A percentile compares a stretch with the other conserved stretches of the same genome.
Evolutionary conservation across 441 rosid species (phyloP).

Genomic region (Geranium incanum): DNA sequence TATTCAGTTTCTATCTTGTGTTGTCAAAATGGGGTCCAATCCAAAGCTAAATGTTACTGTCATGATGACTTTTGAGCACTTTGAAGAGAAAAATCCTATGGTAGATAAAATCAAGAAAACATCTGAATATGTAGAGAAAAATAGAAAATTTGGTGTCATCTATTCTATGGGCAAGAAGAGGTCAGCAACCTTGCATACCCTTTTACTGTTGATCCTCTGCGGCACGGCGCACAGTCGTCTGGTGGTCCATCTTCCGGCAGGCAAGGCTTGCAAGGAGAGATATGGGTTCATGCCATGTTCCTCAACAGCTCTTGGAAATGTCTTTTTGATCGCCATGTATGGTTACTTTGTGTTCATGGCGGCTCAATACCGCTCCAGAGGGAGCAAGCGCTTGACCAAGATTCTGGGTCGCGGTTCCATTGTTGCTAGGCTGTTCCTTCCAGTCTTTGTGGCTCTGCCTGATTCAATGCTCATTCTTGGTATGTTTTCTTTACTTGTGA

Average conservation of each 20-base stretch:
- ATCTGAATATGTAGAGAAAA: not conserved
- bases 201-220: slow-evolving; percentile 14
- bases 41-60: not conserved
- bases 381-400: slow-evolving; percentile 86
- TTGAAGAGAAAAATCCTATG: not conserved
- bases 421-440: slow-evolving; percentile 79
- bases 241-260: slow-evolving; percentile 24
- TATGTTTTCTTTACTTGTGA: slow-evolving; percentile 19
- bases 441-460: slow-evolving; percentile 82
- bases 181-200: not conserved
- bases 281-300: slow-evolving; percentile 94
- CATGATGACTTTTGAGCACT: not conserved
- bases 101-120: not conserved
- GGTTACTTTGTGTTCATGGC: slow-evolving; percentile 74
- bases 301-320: slow-evolving; percentile 59
- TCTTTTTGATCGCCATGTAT: slow-evolving; percentile 66
- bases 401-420: slow-evolving; percentile 70
- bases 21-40: not conserved
- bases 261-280: slow-evolving; percentile 57
- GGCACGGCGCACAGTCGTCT: slow-evolving; percentile 26
- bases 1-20: not conserved
- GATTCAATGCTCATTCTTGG: slow-evolving; percentile 95
- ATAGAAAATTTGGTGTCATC: not conserved
- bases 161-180: slow-evolving; percentile 2
- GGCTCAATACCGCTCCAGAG: slow-evolving; percentile 68